A percentile compares a stretch with the other conserved stretches of the same genome.
phyloP scores from a whole-genome alignment of 805 yeast species.

The Ogataea ganodermae region DNA sequence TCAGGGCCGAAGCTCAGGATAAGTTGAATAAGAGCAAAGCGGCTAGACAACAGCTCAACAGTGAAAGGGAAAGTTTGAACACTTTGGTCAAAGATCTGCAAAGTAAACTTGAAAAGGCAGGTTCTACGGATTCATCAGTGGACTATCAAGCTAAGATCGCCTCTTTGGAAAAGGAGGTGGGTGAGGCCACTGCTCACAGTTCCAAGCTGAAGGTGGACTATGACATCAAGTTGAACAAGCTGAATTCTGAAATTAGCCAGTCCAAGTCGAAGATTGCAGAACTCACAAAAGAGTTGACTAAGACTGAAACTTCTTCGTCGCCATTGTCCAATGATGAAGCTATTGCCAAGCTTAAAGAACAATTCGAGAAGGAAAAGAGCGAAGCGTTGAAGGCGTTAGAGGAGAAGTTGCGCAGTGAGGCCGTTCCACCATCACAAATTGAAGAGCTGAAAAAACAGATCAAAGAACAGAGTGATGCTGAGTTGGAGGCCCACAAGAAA shows the following conservation, averaged over 20 bases:
- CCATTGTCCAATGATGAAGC: slow-evolving; percentile 1
- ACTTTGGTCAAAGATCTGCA: slow-evolving; percentile 21
- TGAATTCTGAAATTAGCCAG: slow-evolving; percentile 19
- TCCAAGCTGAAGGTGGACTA: slow-evolving; percentile 20
- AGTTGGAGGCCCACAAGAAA: slow-evolving; percentile 34
- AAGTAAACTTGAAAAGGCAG: slow-evolving; percentile 9
- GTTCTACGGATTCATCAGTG: background rate
- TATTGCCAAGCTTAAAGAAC: slow-evolving; percentile 22
- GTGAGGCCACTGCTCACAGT: slow-evolving; percentile 8
- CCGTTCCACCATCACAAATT: slow-evolving; percentile 15
- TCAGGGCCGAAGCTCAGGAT: slow-evolving; percentile 35
- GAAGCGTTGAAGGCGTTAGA: slow-evolving; percentile 22
- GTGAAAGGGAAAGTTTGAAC: slow-evolving; percentile 20
- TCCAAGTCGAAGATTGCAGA: slow-evolving; percentile 20
- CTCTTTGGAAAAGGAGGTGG: slow-evolving; percentile 13
- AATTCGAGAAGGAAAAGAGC: slow-evolving; percentile 23
- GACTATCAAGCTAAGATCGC: background rate
- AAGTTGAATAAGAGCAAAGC: slow-evolving; percentile 31
- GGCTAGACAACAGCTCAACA: slow-evolving; percentile 23
- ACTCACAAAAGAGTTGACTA: slow-evolving; percentile 11
- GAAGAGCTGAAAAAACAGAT: slow-evolving; percentile 28
- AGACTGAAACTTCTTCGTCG: background rate
- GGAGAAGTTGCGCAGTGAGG: slow-evolving; percentile 19
- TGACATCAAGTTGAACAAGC: slow-evolving; percentile 15
- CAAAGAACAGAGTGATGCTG: slow-evolving; percentile 34